Evolutionary conservation across 2,329 filamentous ascomycete genomes (phyloP).

Genomic region (Magnaporthiopsis poae): DNA sequence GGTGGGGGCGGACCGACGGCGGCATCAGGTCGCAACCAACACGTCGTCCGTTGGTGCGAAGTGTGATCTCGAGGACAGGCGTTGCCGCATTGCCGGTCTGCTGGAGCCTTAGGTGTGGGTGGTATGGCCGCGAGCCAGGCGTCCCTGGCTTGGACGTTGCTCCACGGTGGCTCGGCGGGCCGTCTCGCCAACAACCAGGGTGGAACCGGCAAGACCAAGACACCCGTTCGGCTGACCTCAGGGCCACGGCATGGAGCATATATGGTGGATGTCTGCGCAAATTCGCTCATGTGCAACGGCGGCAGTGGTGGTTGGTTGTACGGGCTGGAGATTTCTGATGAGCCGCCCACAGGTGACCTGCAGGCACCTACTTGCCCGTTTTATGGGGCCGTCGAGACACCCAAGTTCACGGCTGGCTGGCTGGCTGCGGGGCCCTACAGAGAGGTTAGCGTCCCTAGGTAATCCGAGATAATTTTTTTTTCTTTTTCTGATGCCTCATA

Average conservation of each 20-base stretch:
- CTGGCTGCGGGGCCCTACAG: too few species aligned
- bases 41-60: background rate
- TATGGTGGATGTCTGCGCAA: background rate
- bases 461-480: too few species aligned
- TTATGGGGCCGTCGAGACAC: too few species aligned
- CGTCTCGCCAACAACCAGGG: background rate
- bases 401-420: too few species aligned
- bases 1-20: conserved; percentile 33
- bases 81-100: background rate
- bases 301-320: too few species aligned
- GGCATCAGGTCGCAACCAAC: conserved; percentile 1
- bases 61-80: background rate
- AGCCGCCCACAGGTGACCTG: too few species aligned
- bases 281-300: background rate
- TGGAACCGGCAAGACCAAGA: background rate
- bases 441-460: too few species aligned
- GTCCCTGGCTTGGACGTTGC: background rate
- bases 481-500: too few species aligned
- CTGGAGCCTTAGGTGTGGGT: background rate
- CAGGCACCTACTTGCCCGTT: too few species aligned
- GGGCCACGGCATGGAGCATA: background rate
- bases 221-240: background rate
- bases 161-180: background rate
- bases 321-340: too few species aligned
- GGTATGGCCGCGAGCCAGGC: background rate